These are phyloP conservation scores for Escovopsis sp. DNA, from an alignment of 2,329 filamentous ascomycete species.

Conservation along the genomic window DNA sequence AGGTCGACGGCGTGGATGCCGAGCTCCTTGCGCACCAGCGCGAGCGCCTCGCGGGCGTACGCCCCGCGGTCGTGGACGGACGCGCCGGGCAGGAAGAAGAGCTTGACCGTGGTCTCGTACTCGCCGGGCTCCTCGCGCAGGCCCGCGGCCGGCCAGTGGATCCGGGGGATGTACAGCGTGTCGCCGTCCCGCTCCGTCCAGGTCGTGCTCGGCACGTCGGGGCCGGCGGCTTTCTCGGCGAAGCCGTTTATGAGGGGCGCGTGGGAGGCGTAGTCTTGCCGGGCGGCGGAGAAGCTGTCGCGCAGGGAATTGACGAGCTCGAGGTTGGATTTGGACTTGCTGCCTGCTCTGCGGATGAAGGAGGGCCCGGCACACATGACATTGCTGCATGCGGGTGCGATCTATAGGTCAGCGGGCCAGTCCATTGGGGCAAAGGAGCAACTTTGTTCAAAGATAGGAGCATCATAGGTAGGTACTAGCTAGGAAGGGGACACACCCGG, in stretches of 20 bases:
- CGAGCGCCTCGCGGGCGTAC: constrained; percentile 65
- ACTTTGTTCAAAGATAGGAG: no score
- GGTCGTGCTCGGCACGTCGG: constrained; percentile 20
- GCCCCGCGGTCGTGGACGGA: constrained; percentile 47
- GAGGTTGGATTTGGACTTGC: constrained; percentile 66
- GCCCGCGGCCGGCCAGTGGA: constrained; percentile 56
- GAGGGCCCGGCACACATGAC: constrained; percentile 74
- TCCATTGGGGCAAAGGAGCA: no score
- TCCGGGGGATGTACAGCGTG: constrained; percentile 60
- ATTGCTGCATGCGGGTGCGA: no score
- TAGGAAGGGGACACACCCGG: constrained; percentile 59
- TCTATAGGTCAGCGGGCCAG: no score
- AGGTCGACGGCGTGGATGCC: constrained; percentile 65
- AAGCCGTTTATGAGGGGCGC: constrained; percentile 17
- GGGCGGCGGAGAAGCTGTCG: constrained; percentile 64
- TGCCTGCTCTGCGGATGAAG: constrained; percentile 69
- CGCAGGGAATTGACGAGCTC: constrained; percentile 83
- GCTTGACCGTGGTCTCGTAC: constrained; percentile 90
- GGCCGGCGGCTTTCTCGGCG: constrained; percentile 13
- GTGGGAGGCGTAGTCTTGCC: constrained; percentile 40
- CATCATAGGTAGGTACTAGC: no score
- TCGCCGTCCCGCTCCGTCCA: constrained; percentile 56
- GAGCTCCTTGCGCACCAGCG: constrained; percentile 67
- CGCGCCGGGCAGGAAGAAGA: constrained; percentile 76
- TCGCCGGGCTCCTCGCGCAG: constrained; percentile 67